A percentile compares a stretch with the other conserved stretches of the same genome.
These are phyloP conservation scores for Lodderomyces pseudojiufengensis DNA, from an alignment of 1,139 yeast species.

Conservation along the genomic window DNA sequence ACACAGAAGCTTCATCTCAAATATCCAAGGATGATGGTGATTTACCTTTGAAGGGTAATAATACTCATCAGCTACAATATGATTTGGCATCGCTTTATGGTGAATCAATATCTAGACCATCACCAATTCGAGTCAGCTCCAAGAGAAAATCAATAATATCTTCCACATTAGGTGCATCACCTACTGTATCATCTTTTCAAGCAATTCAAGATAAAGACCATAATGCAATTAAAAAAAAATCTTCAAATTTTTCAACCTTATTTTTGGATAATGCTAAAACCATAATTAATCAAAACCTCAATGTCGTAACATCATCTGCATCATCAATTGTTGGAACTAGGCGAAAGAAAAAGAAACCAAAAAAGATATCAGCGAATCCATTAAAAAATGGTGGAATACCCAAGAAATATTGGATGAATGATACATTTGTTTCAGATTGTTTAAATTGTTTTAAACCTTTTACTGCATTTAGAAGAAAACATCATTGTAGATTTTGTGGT, in stretches of 20 bases:
- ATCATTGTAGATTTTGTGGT: constrained; percentile 94
- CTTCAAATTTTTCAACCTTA: constrained; percentile 32
- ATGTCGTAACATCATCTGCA: constrained; percentile 29
- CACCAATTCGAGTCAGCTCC: constrained; percentile 28
- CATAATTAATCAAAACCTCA: constrained; percentile 30
- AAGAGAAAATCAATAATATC: constrained; percentile 11
- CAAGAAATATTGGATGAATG: constrained; percentile 87
- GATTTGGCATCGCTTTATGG: constrained; percentile 20
- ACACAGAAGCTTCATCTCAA: too few relatives aligned
- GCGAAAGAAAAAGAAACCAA: constrained; percentile 28
- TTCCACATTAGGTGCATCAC: constrained; percentile 16
- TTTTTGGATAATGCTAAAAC: constrained; percentile 40
- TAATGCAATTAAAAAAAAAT: constrained; percentile 22
- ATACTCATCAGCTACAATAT: constrained; percentile 11
- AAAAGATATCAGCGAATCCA: constrained; percentile 42
- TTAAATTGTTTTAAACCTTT: constrained; percentile 72
- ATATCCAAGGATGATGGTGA: too few relatives aligned
- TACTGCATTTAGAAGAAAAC: constrained; percentile 80
- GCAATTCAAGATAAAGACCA: constrained; percentile 26
- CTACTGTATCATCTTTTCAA: constrained; percentile 44
- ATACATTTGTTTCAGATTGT: constrained; percentile 79
- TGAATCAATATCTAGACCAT: constrained; percentile 28
- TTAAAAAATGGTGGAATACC: constrained; percentile 51
- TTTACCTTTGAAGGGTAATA: too few relatives aligned
- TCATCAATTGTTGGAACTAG: constrained; percentile 25